Conservation (phyloP, 2,329 filamentous ascomycete species). For the Anthostomella pinea region DNA sequence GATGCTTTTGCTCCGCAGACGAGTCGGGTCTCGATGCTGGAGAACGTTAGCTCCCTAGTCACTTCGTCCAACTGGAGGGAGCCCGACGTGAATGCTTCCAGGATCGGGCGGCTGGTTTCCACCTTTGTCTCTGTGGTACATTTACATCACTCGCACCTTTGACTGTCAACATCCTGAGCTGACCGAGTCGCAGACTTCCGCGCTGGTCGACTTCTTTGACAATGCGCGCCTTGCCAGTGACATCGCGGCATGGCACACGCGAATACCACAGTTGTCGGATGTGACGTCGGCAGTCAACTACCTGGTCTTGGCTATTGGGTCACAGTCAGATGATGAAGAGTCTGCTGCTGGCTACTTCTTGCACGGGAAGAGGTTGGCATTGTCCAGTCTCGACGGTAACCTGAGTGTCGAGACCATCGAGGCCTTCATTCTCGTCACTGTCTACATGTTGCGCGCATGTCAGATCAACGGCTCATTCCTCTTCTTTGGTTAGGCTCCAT, state of each 20-base stretch:
- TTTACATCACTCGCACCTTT: conserved; percentile 1
- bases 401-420: conserved; percentile 49
- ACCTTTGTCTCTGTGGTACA: conserved; percentile 28
- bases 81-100: conserved; percentile 19
- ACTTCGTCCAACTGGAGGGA: conserved; percentile 12
- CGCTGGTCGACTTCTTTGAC: conserved; percentile 49
- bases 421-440: conserved; percentile 47
- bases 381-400: conserved; percentile 43
- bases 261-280: conserved; percentile 34
- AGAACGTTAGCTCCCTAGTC: conserved; percentile 38
- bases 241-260: conserved; percentile 41
- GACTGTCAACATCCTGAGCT: conserved; percentile 1
- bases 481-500: conserved; percentile 39
- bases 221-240: conserved; percentile 37
- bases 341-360: conserved; percentile 47
- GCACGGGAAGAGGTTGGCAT: conserved; percentile 45
- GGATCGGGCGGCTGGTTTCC: conserved; percentile 16
- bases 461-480: conserved; percentile 55
- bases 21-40: conserved; percentile 48
- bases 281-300: conserved; percentile 43
- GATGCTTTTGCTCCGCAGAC: conserved; percentile 51
- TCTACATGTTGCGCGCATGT: conserved; percentile 54
- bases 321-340: conserved; percentile 40
- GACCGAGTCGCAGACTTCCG: conserved; percentile 34
- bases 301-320: conserved; percentile 50